Conservation (phyloP, 345 rosid species). For the Camelina hispida region DNA sequence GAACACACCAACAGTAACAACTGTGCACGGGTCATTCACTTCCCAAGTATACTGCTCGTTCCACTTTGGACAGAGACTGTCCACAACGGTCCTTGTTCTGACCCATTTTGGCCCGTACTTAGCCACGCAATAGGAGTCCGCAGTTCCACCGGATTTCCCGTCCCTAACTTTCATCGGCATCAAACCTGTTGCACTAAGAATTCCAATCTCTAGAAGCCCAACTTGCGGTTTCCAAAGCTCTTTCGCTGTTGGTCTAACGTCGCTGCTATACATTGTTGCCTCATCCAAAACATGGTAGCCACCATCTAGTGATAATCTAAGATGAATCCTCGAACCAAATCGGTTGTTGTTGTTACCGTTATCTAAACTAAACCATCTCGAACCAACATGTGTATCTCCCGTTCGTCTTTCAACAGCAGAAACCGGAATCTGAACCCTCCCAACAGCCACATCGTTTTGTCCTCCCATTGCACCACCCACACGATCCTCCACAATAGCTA, state of each 20-base stretch:
- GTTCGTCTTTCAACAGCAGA: not conserved
- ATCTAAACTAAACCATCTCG: not conserved
- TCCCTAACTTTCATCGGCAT: not conserved
- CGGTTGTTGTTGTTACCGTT: not conserved
- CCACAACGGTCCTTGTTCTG: not conserved
- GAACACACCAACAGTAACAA: not conserved
- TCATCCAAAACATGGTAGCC: conserved; percentile 6
- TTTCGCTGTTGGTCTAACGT: not conserved
- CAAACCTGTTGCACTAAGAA: not conserved
- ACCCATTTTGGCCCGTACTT: conserved; percentile 5
- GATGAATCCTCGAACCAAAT: not conserved
- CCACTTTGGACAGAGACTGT: not conserved
- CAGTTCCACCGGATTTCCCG: not conserved
- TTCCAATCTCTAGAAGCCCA: not conserved
- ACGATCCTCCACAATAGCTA: not conserved
- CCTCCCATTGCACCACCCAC: not conserved
- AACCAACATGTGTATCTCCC: not conserved
- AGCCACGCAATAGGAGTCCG: not conserved
- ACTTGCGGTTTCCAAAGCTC: conserved; percentile 1
- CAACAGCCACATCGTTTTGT: not conserved
- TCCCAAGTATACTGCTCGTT: conserved; percentile 6
- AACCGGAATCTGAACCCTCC: conserved; percentile 8
- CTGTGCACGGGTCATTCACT: not conserved
- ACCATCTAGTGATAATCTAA: not conserved
- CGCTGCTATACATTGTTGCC: not conserved